A percentile compares a stretch with the other conserved stretches of the same genome.
Conservation (phyloP, 2,329 filamentous ascomycete genomes). For the Colletotrichum karsti region DNA sequence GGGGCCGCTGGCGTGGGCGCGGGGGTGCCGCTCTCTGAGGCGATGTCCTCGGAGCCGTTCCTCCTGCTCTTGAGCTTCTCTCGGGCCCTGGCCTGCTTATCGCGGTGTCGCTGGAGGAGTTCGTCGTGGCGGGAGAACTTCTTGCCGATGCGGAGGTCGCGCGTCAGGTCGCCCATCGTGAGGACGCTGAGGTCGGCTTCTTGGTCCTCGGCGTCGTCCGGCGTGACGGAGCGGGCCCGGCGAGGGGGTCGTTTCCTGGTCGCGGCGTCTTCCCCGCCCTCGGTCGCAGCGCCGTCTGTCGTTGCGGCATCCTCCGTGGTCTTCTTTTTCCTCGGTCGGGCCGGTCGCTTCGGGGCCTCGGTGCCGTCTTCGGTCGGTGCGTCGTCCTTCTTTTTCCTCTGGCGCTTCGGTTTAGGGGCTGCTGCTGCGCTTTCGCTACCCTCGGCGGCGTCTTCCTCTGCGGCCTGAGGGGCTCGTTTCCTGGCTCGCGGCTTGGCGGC, state of each 20-base stretch:
- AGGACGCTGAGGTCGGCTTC: slow-evolving; percentile 72
- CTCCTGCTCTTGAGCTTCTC: slow-evolving; percentile 41
- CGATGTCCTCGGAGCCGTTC: slow-evolving; percentile 30
- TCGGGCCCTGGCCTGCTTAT: slow-evolving; percentile 45
- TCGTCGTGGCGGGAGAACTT: slow-evolving; percentile 79
- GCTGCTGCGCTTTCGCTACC: background rate
- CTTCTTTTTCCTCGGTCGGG: slow-evolving; percentile 31
- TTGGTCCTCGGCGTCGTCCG: slow-evolving; percentile 69
- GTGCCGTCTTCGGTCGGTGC: slow-evolving; percentile 10
- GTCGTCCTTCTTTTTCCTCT: slow-evolving; percentile 22
- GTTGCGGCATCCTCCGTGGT: slow-evolving; percentile 20
- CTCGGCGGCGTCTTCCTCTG: slow-evolving; percentile 16
- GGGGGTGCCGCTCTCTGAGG: slow-evolving; percentile 29
- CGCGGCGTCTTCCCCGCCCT: background rate
- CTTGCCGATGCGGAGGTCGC: slow-evolving; percentile 75
- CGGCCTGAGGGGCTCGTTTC: slow-evolving; percentile 16
- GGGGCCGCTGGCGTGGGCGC: background rate
- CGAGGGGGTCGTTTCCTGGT: slow-evolving; percentile 30
- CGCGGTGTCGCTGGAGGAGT: slow-evolving; percentile 72
- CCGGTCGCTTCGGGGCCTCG: slow-evolving; percentile 14
- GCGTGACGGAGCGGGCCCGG: slow-evolving; percentile 60
- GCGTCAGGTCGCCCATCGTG: slow-evolving; percentile 78
- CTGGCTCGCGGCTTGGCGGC: slow-evolving; percentile 15
- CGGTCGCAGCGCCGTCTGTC: slow-evolving; percentile 16
- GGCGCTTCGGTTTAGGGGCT: slow-evolving; percentile 27